These are phyloP conservation scores for Yamadazyma songkhlaensis DNA, from an alignment of 1,139 yeast genomes.

Conservation along the genomic window DNA sequence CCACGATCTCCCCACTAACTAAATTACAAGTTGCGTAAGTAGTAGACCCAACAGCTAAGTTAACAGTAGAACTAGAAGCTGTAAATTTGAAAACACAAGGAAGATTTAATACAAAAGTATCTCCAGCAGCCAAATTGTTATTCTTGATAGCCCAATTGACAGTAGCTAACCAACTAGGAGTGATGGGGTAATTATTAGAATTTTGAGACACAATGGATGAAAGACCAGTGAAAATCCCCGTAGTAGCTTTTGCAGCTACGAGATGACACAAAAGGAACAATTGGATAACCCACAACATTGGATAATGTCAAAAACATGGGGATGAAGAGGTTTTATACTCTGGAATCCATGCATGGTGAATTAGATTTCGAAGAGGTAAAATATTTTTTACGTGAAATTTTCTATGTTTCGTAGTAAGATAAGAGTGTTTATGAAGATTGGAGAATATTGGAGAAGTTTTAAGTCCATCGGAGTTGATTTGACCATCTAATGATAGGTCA, in stretches of 20 bases:
- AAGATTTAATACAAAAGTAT: slow-evolving; percentile 28
- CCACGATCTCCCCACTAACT: slow-evolving; percentile 21
- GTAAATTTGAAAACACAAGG: slow-evolving; percentile 34
- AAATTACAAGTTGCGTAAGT: slow-evolving; percentile 27
- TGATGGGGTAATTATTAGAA: slow-evolving; percentile 11
- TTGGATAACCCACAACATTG: background rate
- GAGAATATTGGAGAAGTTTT: too few species aligned
- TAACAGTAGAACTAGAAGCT: slow-evolving; percentile 13
- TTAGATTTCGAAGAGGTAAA: too few species aligned
- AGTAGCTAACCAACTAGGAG: slow-evolving; percentile 24
- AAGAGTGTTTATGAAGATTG: too few species aligned
- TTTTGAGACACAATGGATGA: background rate
- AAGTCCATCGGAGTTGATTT: too few species aligned
- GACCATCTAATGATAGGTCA: too few species aligned
- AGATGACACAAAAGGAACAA: background rate
- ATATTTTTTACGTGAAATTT: too few species aligned
- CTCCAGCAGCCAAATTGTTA: slow-evolving; percentile 22
- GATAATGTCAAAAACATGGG: too few species aligned
- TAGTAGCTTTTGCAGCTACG: slow-evolving; percentile 2
- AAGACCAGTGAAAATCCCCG: slow-evolving; percentile 6
- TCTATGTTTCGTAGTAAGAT: too few species aligned
- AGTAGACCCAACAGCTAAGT: slow-evolving; percentile 16
- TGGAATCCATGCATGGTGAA: too few species aligned
- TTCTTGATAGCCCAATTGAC: slow-evolving; percentile 25
- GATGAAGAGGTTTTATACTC: too few species aligned